Base-by-base conservation (phyloP, 495 filamentous ascomycete genomes). In the Oleoguttula mirabilis region DNA sequence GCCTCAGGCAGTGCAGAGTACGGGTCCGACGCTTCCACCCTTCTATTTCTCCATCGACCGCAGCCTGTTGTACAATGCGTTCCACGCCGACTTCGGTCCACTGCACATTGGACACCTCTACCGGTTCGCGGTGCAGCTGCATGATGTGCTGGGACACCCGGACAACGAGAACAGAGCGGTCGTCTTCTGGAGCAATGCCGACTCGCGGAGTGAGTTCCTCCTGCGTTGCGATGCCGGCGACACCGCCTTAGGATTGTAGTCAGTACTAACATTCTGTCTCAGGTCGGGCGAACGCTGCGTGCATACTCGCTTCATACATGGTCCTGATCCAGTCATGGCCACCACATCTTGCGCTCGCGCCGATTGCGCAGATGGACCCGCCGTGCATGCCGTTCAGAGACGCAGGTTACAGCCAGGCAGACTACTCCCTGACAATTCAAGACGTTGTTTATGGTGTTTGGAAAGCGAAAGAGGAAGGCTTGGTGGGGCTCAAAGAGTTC, bases 331-430 rank as follows among this genome's bases (percentile, higher is more conserved):
- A 99, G 61, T 77, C 76, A 10, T 99, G 92, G 92, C 80, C 90
- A n/a, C 90, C 90, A 21, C 90, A 99, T 68, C 66, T 96, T 45
- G 92, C 88, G n/a, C 74, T 99, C 2, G 88, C 92, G 6, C 90
- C 90, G 1, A 87, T 96, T 52, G 83, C 90, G 11, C 92, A 96
- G 65, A 82, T 84, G 39, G 88, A 96, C 55, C 90, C 88, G 10
- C 90, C 90, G 3, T 73, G 93, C 57, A 99, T 99, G 90, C 90
- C 90, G 3, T 99, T 99, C 72, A 74, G 90, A 33, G 90, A 99
- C 63, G 90, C 90, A 48, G 90, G 90, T 28, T 99, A 96, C 65
- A 95, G 90, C 55, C 90, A 99, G 62, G 90, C 90, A 32, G 90
- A 99, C 61, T 99, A 92, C 58, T 75, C 83, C 28, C 68, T 99